These are phyloP conservation scores for Diplotaxis tenuifolia DNA, from an alignment of 345 rosid genomes.

Conservation along the genomic window DNA sequence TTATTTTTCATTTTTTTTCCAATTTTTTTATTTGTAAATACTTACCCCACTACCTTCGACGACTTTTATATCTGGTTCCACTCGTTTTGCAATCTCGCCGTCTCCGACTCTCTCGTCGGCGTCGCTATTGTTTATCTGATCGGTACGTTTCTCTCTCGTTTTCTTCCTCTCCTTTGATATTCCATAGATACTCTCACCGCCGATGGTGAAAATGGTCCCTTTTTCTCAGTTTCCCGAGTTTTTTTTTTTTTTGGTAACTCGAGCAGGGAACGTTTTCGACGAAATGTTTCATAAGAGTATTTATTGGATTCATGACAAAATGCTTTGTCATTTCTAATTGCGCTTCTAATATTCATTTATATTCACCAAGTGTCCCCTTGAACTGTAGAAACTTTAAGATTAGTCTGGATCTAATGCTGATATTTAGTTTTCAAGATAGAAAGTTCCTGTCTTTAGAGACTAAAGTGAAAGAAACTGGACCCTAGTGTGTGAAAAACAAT, in stretches of 20 bases:
- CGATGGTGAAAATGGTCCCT: background rate
- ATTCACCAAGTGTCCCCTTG: background rate
- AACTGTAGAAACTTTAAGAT: background rate
- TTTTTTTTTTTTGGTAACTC: background rate
- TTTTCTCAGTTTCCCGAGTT: background rate
- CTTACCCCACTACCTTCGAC: background rate
- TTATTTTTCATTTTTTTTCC: background rate
- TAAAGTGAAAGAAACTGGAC: background rate
- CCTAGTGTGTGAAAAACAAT: background rate
- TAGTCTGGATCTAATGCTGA: background rate
- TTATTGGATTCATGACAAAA: background rate
- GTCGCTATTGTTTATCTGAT: slow-evolving; percentile 3
- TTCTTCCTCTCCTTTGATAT: background rate
- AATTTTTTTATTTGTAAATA: background rate
- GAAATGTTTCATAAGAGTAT: slow-evolving; percentile 15
- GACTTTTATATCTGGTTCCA: background rate
- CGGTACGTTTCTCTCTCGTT: slow-evolving; percentile 5
- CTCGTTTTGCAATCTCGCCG: background rate
- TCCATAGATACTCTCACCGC: background rate
- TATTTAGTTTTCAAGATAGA: background rate
- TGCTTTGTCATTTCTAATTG: background rate
- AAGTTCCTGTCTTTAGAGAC: background rate
- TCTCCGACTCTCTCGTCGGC: slow-evolving; percentile 18
- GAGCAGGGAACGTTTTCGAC: slow-evolving; percentile 22
- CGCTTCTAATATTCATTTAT: background rate